Base-by-base conservation (phyloP, 2,329 filamentous ascomycete species). In the Cordyceps javanica region DNA sequence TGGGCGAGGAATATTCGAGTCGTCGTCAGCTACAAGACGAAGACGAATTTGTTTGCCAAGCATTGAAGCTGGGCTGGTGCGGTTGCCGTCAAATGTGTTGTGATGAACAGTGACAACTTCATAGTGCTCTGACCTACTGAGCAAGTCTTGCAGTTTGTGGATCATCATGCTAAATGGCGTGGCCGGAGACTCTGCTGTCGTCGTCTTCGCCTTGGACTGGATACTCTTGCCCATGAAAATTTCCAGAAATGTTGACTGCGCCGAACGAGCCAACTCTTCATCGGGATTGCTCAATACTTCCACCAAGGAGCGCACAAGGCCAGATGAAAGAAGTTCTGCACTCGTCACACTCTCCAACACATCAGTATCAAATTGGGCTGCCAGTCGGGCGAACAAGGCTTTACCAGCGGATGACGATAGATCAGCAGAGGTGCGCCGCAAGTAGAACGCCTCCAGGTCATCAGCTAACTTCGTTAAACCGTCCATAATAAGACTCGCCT, bases 51-150 rank as follows among this genome's bases (percentile, higher is more conserved):
- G 94, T 71, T 97, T 97, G 5, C 91, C 92, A 6, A 99, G 80
- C 92, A 99, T 97, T 1, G 93, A 95, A 0, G 93, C 88, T 23
- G 93, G 91, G 68, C 90, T 97, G 71, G 88, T 95, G 59, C 92
- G 86, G 64, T 90, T 95, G 55, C 88, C 90, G 69, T 97, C 93
- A 64, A 93, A 89, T 5, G 90, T 87, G 65, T 95, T 96, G 61
- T 96, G 89, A 70, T 96, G 91, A 57, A 97, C 92, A 8, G 94
- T 99, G 61, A 96, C 84, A 45, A 99, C 93, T 69, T 99, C 94
- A 66, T 97, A 99, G 76, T 97, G 92, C 76, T 99, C 94, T 34
- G 93, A 95, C 64, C 94, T 87, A 77, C 94, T 99, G 58, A 99
- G 82, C 59, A 99, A 77, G 74, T 99, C 94, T 73, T 99, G 94